A percentile compares a stretch with the other conserved stretches of the same genome.
Evolutionary conservation across 176 grass and related monocot genomes (phyloP).

Genomic region (Stipa capillata): DNA sequence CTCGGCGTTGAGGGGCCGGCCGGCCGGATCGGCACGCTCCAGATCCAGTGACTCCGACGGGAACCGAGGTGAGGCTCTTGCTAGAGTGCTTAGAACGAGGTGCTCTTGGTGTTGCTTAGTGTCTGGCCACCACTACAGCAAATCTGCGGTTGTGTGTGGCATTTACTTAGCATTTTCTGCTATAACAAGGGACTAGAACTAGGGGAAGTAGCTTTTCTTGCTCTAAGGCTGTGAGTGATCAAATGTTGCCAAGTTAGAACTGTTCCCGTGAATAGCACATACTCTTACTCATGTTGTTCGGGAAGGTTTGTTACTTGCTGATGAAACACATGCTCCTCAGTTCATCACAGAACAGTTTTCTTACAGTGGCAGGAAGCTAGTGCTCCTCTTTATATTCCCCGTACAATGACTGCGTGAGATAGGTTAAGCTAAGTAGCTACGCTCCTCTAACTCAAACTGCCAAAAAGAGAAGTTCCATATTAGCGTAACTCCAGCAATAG

Average conservation of each 20-base stretch:
- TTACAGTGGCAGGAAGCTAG: not conserved
- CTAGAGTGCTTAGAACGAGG: not conserved
- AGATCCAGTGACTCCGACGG: not conserved
- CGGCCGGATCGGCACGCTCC: conserved; percentile 7
- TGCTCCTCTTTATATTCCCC: not conserved
- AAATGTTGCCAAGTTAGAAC: not conserved
- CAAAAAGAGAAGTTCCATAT: not conserved
- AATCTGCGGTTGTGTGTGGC: not conserved
- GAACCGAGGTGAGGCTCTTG: not conserved
- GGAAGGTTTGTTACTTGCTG: not conserved
- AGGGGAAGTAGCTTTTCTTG: not conserved
- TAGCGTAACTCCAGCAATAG: not conserved
- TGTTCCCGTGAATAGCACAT: not conserved
- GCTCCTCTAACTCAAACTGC: not conserved
- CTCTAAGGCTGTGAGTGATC: not conserved
- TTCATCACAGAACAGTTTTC: not conserved
- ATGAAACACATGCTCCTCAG: not conserved
- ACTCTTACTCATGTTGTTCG: not conserved
- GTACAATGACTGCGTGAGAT: not conserved
- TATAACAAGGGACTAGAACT: not conserved
- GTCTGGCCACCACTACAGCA: not conserved
- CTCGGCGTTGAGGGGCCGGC: not conserved
- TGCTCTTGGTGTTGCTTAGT: not conserved
- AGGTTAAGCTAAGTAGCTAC: not conserved
- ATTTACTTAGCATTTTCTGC: not conserved